Evolutionary conservation across 352 stramenopile genomes (phyloP), one percentile per base, ranked within the genome.

Genomic region (Phytophthora pistaciae): DNA sequence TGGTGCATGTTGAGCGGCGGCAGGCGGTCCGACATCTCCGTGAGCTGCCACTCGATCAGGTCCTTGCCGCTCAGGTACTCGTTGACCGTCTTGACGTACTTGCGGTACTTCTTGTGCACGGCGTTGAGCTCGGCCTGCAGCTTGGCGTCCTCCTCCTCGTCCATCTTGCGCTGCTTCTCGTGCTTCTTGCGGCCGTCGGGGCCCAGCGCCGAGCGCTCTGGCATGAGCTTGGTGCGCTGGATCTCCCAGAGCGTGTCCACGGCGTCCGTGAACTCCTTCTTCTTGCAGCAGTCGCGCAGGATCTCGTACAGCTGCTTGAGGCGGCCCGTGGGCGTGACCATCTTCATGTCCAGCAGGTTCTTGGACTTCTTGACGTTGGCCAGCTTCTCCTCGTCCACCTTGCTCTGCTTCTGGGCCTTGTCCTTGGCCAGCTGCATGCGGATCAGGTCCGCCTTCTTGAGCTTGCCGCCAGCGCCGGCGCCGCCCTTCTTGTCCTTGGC

Each of bases 211-310:
- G 82, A 71, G 49, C 85, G 84, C 29, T 83, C 75, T 1, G 79
- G 80, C 40, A 90, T 55, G 11, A 95, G 64, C 66, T 95, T 86
- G 11, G 80, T 85, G 63, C 87, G 85, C 60, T 96, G 89, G 67
- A 96, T 96, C 77, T 96, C 89, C 87, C 87, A 96, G 6, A 96
- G 80, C 63, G 89, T 96, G 69, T 96, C 89, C 42, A 96, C 83
- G 33, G 89, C 89, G 66, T 96, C 89, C 27, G 86, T 95, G 58
- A 79, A 93, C 72, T 96, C 85, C 66, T 96, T 96, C 64, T 92
- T 90, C 78, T 92, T 92, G 72, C 85, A 91, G 62, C 85, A 90
- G 54, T 95, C 83, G 20, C 89, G 84, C 38, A 94, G 74, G 68
- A 96, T 95, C 77, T 96, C 87, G 66, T 96, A 96, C 9, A 96